Evolutionary conservation across 441 rosid species (phyloP).

Genomic region (Mallotus repandus): DNA sequence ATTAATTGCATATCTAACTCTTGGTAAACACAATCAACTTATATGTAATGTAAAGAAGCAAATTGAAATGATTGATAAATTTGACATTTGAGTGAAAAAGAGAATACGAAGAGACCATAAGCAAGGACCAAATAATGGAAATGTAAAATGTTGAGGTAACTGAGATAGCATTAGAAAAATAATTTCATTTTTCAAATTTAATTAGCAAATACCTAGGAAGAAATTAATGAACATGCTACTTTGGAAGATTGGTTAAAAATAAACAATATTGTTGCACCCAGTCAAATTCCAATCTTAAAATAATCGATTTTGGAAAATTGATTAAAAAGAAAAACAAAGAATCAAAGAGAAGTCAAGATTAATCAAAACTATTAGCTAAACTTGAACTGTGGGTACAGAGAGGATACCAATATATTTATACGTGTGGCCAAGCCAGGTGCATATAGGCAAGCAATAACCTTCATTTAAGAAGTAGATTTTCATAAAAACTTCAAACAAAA

Average conservation of each 20-base stretch:
- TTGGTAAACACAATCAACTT: no score
- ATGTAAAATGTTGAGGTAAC: background rate
- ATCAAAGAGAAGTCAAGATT: background rate
- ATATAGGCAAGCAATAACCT: slow-evolving; percentile 99
- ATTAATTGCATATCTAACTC: no score
- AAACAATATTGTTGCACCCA: slow-evolving; percentile 68
- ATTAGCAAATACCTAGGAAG: background rate
- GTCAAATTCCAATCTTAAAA: slow-evolving; percentile 81
- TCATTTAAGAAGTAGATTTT: slow-evolving; percentile 31
- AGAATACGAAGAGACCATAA: background rate
- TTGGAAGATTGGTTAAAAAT: background rate
- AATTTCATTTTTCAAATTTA: background rate
- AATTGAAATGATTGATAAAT: background rate
- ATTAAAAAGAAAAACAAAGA: background rate
- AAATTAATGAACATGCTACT: background rate
- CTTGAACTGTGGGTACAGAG: slow-evolving; percentile 11
- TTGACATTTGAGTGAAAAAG: background rate
- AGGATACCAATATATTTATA: slow-evolving; percentile 81
- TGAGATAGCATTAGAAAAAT: background rate
- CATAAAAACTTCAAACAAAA: slow-evolving; percentile 8
- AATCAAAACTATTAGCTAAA: slow-evolving; percentile 2
- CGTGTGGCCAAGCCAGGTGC: slow-evolving; percentile 99
- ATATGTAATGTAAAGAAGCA: background rate
- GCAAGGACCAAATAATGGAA: background rate
- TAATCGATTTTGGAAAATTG: background rate